These are phyloP conservation scores for Schizophyllum commune DNA, from an alignment of 1,284 basidiomycete species.

Conservation along the genomic window DNA sequence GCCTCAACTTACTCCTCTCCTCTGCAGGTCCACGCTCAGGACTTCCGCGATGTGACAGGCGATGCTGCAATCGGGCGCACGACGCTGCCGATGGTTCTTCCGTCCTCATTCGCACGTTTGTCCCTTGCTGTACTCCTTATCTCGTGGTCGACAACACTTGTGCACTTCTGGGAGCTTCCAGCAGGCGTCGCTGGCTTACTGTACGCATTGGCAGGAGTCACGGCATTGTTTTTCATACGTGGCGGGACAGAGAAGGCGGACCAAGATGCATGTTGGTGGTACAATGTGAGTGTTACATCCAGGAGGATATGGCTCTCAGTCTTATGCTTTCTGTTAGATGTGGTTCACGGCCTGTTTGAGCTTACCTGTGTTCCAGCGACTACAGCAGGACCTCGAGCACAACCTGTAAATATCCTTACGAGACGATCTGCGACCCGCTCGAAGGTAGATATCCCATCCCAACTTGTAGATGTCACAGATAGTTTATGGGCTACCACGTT, in stretches of 20 bases:
- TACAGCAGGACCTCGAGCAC: too few species aligned
- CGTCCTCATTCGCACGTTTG: conserved; percentile 12
- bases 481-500: too few species aligned
- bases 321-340: background rate
- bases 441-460: too few species aligned
- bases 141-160: conserved; percentile 7
- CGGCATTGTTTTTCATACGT: conserved; percentile 6
- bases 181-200: conserved; percentile 5
- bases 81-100: conserved; percentile 22
- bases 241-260: conserved; percentile 8
- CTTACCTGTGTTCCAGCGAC: background rate
- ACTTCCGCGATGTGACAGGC: conserved; percentile 24
- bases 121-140: conserved; percentile 12
- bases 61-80: conserved; percentile 21
- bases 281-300: conserved; percentile 8
- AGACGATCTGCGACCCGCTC: too few species aligned
- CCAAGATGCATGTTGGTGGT: conserved; percentile 10
- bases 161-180: conserved; percentile 12
- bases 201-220: conserved; percentile 2
- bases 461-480: too few species aligned
- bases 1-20: background rate
- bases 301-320: background rate
- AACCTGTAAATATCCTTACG: too few species aligned
- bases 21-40: conserved; percentile 20
- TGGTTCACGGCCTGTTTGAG: background rate